Evolutionary conservation across 306 rosid species (phyloP).

Genomic region (Cicer arietinum): DNA sequence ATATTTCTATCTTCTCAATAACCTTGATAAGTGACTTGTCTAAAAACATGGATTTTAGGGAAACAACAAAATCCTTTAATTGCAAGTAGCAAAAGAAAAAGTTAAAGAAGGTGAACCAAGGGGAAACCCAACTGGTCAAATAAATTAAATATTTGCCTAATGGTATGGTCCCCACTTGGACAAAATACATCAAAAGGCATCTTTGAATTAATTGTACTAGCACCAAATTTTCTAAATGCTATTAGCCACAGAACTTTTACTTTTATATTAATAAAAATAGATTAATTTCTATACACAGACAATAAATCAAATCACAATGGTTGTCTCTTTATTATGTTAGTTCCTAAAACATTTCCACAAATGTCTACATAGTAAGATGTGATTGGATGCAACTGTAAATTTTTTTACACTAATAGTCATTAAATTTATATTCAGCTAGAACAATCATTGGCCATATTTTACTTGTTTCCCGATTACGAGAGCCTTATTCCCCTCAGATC

Average conservation of each 20-base stretch:
- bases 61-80: constrained; percentile 14
- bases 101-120: constrained; percentile 36
- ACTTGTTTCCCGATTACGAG: too few species aligned
- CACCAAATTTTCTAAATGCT: constrained; percentile 26
- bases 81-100: not conserved
- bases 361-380: not conserved
- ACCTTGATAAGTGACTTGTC: constrained; percentile 8
- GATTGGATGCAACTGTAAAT: not conserved
- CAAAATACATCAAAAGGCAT: constrained; percentile 44
- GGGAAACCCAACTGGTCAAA: constrained; percentile 24
- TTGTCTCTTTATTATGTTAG: not conserved
- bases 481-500: too few species aligned
- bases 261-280: not conserved
- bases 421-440: too few species aligned
- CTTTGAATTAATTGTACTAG: constrained; percentile 38
- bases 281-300: not conserved
- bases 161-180: constrained; percentile 43
- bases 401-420: too few species aligned
- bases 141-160: constrained; percentile 2
- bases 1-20: not conserved
- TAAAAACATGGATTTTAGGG: not conserved
- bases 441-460: too few species aligned
- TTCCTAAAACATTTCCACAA: too few species aligned
- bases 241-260: not conserved
- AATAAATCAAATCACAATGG: not conserved